These are phyloP conservation scores for Dimocarpus longan DNA, from an alignment of 345 rosid species.

Conservation along the genomic window DNA sequence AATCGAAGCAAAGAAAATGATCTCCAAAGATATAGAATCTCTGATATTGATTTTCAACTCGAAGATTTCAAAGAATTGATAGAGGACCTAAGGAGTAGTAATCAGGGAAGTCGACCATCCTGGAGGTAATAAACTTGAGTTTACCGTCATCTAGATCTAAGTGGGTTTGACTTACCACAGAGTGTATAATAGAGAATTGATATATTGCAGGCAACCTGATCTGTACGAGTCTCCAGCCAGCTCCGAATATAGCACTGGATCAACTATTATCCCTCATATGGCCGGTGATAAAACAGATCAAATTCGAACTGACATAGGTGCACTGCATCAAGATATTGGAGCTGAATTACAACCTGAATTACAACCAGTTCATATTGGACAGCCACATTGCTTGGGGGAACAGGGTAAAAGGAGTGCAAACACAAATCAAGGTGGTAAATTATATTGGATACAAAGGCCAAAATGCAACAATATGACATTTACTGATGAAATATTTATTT, in stretches of 20 bases:
- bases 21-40: slow-evolving; percentile 44
- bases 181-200: slow-evolving; percentile 24
- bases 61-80: slow-evolving; percentile 73
- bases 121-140: slow-evolving; percentile 62
- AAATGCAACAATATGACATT: neutral
- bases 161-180: slow-evolving; percentile 18
- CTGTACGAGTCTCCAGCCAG: slow-evolving; percentile 83
- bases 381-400: slow-evolving; percentile 30
- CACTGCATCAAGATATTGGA: slow-evolving; percentile 42
- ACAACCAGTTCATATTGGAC: slow-evolving; percentile 27
- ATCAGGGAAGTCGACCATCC: slow-evolving; percentile 63
- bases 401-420: slow-evolving; percentile 42
- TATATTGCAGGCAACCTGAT: slow-evolving; percentile 68
- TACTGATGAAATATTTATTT: slow-evolving; percentile 24
- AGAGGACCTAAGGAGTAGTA: slow-evolving; percentile 61
- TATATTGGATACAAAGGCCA: neutral
- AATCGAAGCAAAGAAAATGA: slow-evolving; percentile 68
- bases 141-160: slow-evolving; percentile 5
- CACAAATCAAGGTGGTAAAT: slow-evolving; percentile 51
- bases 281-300: slow-evolving; percentile 51
- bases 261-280: slow-evolving; percentile 48
- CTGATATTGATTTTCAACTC: slow-evolving; percentile 65
- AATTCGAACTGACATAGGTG: slow-evolving; percentile 41
- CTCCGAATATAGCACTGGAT: slow-evolving; percentile 89
- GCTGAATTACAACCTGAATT: slow-evolving; percentile 25